Base-by-base conservation (phyloP, 2,329 filamentous ascomycete species). In the Beauveria sp. region DNA sequence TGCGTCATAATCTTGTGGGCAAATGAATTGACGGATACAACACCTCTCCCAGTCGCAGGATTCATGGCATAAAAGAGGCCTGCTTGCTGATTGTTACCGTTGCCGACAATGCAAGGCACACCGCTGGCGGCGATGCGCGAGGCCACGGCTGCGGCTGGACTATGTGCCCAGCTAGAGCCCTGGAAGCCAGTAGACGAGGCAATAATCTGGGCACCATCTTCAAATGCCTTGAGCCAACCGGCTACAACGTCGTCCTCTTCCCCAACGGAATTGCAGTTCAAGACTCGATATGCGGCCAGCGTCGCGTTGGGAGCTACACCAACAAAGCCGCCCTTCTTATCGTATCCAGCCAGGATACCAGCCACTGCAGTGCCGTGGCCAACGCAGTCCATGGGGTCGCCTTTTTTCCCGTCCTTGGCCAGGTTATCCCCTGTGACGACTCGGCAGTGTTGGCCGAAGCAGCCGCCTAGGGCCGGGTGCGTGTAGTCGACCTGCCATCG, bases 121-220 rank as follows among this genome's bases (percentile, higher is more conserved):
- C 60, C 60, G 7, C 22, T 18, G 5, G n/a, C 45, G 28, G 26
- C 60, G 18, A 64, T 57, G 45, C 55, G 43, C 16, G 60, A 34
- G 16, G 47, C 56, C 3, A 60, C 50, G 4, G 22, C 18, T 4
- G 62, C 38, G 6, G 42, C 16, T 3, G 43, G 51, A 7, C 38
- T 22, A 7, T 60, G 12, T 22, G 50, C 28, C 50, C 30, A 52
- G 30, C 12, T 40, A 10, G 20, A 7, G 50, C 50, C 50, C 28
- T 18, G 14, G 20, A 60, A 24, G 20, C 56, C 47, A 16, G 26
- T n/a, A 6, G 63, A 64, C 18, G 56, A 60, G 24, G 49, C 42
- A 40, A 64, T 62, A n/a, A 64, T 58, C 6, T 60, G n/a, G 24
- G 60, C 55, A 20, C 52, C 49, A 45, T 60, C 60, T 24, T 45